These are phyloP conservation scores for Pueraria montana DNA, from an alignment of 306 rosid species.

Conservation along the genomic window DNA sequence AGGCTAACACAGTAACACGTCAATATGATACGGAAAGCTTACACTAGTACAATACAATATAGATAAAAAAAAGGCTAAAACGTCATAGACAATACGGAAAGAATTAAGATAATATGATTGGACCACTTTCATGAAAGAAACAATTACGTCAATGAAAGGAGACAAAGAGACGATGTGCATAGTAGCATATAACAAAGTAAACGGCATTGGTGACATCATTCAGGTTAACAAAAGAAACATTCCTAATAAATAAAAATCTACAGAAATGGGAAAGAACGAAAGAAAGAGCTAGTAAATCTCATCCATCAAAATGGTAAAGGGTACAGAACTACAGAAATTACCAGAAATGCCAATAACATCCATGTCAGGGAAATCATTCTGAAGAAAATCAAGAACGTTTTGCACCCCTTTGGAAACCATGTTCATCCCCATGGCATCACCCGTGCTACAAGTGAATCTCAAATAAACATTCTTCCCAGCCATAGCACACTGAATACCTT, in stretches of 20 bases:
- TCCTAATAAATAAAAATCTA: no score
- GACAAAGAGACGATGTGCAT: neutral
- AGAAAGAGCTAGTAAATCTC: slow-evolving; percentile 14
- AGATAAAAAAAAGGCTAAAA: neutral
- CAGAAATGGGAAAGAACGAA: no score
- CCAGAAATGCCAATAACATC: slow-evolving; percentile 86
- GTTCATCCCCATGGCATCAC: slow-evolving; percentile 95
- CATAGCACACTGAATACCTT: slow-evolving; percentile 63
- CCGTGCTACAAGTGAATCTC: slow-evolving; percentile 81
- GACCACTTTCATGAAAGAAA: slow-evolving; percentile 44
- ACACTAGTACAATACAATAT: no score
- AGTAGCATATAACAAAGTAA: neutral
- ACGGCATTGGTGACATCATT: slow-evolving; percentile 27
- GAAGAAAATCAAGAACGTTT: slow-evolving; percentile 79
- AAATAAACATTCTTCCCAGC: slow-evolving; percentile 73
- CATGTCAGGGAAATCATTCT: slow-evolving; percentile 80
- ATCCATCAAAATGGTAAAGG: slow-evolving; percentile 25
- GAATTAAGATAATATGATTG: slow-evolving; percentile 12
- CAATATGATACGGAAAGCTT: neutral
- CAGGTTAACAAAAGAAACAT: slow-evolving; percentile 3
- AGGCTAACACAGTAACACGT: neutral
- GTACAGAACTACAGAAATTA: slow-evolving; percentile 48
- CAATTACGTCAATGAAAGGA: neutral
- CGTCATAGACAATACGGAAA: neutral
- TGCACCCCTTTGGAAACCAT: slow-evolving; percentile 92